A percentile compares a stretch with the other conserved stretches of the same genome.
These are phyloP conservation scores for Pseudogymnoascus sp. DNA, from an alignment of 2,329 filamentous ascomycete genomes.

Conservation along the genomic window DNA sequence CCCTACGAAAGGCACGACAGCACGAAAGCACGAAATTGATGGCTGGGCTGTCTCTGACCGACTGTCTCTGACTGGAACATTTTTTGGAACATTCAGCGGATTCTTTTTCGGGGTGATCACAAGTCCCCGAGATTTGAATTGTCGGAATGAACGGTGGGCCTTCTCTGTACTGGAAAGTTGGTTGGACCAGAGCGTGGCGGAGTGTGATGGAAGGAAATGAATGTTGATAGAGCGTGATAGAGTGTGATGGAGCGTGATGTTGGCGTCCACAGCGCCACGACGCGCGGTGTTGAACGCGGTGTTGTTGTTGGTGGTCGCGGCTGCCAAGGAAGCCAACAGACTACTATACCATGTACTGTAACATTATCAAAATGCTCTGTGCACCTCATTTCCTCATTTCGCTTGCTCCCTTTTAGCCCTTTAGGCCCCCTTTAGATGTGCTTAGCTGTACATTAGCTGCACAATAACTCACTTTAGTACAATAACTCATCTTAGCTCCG, in stretches of 20 bases:
- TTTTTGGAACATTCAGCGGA: background rate
- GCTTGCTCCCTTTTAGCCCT: background rate
- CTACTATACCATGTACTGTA: too few species aligned
- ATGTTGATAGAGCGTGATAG: background rate
- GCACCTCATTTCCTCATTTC: background rate
- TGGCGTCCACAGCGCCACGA: background rate
- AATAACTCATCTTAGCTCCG: background rate
- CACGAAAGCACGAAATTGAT: background rate
- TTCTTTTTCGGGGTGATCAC: background rate
- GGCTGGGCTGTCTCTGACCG: background rate
- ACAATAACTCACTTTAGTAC: background rate
- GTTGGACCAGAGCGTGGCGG: background rate
- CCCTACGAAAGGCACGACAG: background rate
- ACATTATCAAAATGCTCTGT: background rate
- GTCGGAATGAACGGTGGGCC: background rate
- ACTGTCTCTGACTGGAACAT: background rate
- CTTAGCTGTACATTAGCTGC: background rate
- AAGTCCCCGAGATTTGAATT: background rate
- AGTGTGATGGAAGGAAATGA: background rate
- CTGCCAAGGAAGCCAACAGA: background rate
- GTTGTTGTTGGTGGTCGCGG: background rate
- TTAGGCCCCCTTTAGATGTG: too few species aligned
- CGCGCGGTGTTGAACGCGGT: background rate
- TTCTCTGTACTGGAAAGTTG: background rate
- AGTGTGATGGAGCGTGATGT: background rate